Base-by-base conservation (phyloP, 129 eudicot genomes). In the Lactuca sativa region DNA sequence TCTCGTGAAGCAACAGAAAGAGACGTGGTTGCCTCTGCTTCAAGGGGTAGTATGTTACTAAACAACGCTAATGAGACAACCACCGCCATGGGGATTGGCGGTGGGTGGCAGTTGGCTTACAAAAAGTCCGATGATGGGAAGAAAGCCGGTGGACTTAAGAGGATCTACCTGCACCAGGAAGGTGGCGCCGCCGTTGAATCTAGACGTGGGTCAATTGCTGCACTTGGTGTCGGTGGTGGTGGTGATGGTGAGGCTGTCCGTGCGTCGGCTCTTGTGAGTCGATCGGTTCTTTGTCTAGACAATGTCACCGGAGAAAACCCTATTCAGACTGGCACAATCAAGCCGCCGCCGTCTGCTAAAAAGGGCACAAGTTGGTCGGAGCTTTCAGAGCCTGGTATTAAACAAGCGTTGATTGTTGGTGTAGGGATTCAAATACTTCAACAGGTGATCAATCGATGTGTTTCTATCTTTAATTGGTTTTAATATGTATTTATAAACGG, bases 51-150 rank as follows among this genome's bases (percentile, higher is more conserved):
- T 78, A 65, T 80, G 66, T 40, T 80, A 31, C 1, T 25, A 1
- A 25, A 25, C 30, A 75, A 21, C 31, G 70, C 69, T 41, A 68
- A 82, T 58, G 96, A 90, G 40, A 76, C 80, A 69, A 76, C 69
- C 56, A 81, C 62, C 38, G 80, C 90, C 21, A 75, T 82, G 87
- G 96, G 95, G 31, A 92, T 92, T 33, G 98, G 98, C 56, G 97
- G 95, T 52, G 99, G 99, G 59, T 93, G 99, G 99, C 99, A 90
- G 77, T 72, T 93, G 56, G 99, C 99, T 1, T 93, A 82, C 51
- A 83, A 85, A 56, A 68, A 74, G 74, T 16, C 51, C 1, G 92
- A 83, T 47, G 93, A 81, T 25, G 95, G 85, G 77, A 83, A 83
- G 58, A 76, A 71, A 54, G 70, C 59, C 11, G 88, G 88, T 17